Percentiles rank a stretch among this genome's conserved stretches.
Evolutionary conservation across 495 filamentous ascomycete species (phyloP).

Genomic region (Pyrenula massariospora): DNA sequence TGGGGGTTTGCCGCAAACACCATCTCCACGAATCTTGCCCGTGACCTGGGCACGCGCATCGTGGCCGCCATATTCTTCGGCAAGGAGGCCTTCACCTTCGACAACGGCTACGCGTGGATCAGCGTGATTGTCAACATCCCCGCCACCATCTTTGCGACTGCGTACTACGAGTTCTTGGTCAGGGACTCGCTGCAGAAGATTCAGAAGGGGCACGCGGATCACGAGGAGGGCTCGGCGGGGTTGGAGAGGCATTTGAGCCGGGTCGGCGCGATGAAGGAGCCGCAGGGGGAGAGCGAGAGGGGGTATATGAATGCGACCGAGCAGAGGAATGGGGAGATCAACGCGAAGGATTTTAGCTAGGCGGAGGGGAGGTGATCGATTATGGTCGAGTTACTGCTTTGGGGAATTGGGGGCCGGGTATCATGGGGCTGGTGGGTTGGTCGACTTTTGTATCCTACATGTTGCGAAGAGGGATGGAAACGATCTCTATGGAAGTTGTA

Average conservation of each 20-base stretch:
- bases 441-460: no score
- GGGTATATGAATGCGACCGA: neutral
- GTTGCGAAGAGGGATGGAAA: no score
- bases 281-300: neutral
- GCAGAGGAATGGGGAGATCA: neutral
- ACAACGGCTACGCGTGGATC: constrained; percentile 34
- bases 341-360: neutral
- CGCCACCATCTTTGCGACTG: constrained; percentile 38
- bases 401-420: no score
- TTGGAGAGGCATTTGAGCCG: constrained; percentile 34
- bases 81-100: constrained; percentile 28
- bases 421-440: no score
- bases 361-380: no score
- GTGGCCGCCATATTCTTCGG: constrained; percentile 44
- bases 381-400: no score
- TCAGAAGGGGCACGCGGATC: constrained; percentile 28
- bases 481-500: no score
- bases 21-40: constrained; percentile 38
- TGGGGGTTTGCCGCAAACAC: constrained; percentile 35
- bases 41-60: constrained; percentile 39
- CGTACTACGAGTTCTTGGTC: constrained; percentile 38
- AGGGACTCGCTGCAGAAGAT: constrained; percentile 36
- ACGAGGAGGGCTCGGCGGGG: constrained; percentile 38
- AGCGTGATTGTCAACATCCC: constrained; percentile 38
- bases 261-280: constrained; percentile 11